A percentile compares a stretch with the other conserved stretches of the same genome.
Evolutionary conservation across 768 basidiomycete genomes (phyloP).

Genomic region (Tricholoma bakamatsutake): DNA sequence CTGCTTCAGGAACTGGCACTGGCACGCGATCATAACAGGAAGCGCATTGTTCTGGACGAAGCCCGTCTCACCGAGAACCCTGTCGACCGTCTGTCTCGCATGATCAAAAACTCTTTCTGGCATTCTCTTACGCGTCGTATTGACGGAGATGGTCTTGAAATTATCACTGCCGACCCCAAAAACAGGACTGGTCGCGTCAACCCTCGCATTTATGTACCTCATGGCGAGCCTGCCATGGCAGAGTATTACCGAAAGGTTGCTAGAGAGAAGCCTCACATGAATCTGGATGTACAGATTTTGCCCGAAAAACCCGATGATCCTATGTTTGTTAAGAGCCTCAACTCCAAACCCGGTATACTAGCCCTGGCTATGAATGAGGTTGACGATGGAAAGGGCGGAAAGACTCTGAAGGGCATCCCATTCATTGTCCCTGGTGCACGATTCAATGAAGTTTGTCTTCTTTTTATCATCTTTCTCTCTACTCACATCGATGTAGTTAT

Average conservation of each 20-base stretch:
- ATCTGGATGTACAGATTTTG: conserved; percentile 87
- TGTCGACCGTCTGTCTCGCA: conserved; percentile 91
- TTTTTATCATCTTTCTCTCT: conserved; percentile 4
- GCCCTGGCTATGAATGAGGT: conserved; percentile 95
- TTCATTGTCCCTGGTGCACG: conserved; percentile 96
- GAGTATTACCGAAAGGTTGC: conserved; percentile 94
- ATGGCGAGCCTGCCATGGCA: conserved; percentile 90
- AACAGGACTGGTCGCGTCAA: conserved; percentile 88
- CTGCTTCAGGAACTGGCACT: conserved; percentile 97
- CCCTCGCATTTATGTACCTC: conserved; percentile 92
- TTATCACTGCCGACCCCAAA: conserved; percentile 97
- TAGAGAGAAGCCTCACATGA: conserved; percentile 87
- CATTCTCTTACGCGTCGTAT: conserved; percentile 94
- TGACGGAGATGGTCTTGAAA: conserved; percentile 94
- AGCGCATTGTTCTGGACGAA: conserved; percentile 98
- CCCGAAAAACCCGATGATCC: conserved; percentile 87
- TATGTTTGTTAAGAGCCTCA: conserved; percentile 84
- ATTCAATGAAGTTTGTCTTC: conserved; percentile 74
- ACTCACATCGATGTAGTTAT: conserved; percentile 46
- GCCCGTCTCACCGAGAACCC: conserved; percentile 97
- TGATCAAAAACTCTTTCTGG: conserved; percentile 99
- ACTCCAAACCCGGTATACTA: conserved; percentile 89
- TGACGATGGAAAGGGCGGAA: conserved; percentile 71
- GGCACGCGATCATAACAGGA: conserved; percentile 90
- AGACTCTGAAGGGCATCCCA: conserved; percentile 86